These are phyloP conservation scores for Citrullus colocynthis DNA, from an alignment of 306 rosid genomes.

Conservation along the genomic window DNA sequence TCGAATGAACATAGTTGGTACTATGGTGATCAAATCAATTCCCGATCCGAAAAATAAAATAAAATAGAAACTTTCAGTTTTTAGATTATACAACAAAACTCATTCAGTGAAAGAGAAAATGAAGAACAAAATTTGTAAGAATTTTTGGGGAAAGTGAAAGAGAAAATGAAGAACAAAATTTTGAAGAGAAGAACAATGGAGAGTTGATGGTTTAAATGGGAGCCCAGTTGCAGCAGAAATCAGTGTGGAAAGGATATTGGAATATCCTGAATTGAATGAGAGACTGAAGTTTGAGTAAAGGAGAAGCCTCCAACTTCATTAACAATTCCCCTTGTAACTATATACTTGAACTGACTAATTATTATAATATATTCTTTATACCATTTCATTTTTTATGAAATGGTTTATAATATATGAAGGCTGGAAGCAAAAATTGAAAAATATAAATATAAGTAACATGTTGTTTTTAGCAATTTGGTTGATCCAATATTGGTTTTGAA, in stretches of 20 bases:
- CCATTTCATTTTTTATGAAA: background rate
- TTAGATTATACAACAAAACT: no score
- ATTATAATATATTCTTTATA: background rate
- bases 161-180: background rate
- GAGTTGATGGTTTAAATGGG: background rate
- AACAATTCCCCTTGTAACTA: background rate
- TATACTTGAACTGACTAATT: background rate
- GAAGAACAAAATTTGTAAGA: background rate
- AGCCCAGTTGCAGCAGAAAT: background rate
- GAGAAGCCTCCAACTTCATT: background rate
- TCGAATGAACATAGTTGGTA: background rate
- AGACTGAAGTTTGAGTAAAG: background rate
- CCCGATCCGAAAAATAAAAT: background rate
- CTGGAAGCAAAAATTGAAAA: background rate
- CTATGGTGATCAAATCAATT: background rate
- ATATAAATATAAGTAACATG: background rate
- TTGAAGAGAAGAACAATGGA: background rate
- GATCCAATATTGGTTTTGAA: background rate
- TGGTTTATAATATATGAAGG: background rate
- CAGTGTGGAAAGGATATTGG: conserved; percentile 3
- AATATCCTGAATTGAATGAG: conserved; percentile 2
- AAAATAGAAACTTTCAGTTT: background rate
- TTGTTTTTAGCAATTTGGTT: background rate
- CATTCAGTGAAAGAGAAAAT: no score
- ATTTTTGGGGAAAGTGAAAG: background rate